A percentile compares a stretch with the other conserved stretches of the same genome.
phyloP scores from a whole-genome alignment of 805 yeast genomes.

The Wickerhamiella occidentalis region DNA sequence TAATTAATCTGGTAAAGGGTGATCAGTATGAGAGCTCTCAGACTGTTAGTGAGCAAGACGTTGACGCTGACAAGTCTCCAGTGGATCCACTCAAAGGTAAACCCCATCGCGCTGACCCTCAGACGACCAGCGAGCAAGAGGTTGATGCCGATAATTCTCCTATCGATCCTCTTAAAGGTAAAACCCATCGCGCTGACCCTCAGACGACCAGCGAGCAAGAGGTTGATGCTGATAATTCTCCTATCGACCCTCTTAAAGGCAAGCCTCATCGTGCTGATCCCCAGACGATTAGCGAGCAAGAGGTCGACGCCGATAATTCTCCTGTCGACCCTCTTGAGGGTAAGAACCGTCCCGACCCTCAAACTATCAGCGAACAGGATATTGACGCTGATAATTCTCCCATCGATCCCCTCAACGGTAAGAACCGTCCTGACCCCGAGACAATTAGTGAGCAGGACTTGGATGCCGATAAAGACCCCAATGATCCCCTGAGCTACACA shows the following conservation, averaged over 20 bases:
- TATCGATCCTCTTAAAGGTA: neutral
- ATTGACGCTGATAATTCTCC: constrained; percentile 3
- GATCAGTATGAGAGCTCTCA: neutral
- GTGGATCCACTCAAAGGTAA: constrained; percentile 1
- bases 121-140: constrained; percentile 4
- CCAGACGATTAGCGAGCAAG: constrained; percentile 1
- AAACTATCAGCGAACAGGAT: constrained; percentile 1
- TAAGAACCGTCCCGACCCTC: neutral
- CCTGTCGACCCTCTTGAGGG: constrained; percentile 8
- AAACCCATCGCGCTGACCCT: neutral
- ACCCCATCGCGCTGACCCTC: neutral
- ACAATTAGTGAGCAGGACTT: constrained; percentile 5
- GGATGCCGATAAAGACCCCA: constrained; percentile 8
- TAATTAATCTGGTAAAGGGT: constrained; percentile 9
- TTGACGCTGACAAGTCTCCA: constrained; percentile 6
- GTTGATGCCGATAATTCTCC: constrained; percentile 4
- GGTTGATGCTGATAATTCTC: constrained; percentile 7
- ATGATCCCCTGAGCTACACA: constrained; percentile 1
- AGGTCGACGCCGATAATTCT: constrained; percentile 7
- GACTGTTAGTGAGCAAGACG: constrained; percentile 1
- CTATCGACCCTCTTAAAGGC: constrained; percentile 7
- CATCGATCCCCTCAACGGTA: constrained; percentile 1
- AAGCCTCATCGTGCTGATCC: neutral
- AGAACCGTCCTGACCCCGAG: neutral
- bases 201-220: constrained; percentile 5